phyloP scores from a whole-genome alignment of 805 yeast species.

The Barnettozyma wickerhamii region DNA sequence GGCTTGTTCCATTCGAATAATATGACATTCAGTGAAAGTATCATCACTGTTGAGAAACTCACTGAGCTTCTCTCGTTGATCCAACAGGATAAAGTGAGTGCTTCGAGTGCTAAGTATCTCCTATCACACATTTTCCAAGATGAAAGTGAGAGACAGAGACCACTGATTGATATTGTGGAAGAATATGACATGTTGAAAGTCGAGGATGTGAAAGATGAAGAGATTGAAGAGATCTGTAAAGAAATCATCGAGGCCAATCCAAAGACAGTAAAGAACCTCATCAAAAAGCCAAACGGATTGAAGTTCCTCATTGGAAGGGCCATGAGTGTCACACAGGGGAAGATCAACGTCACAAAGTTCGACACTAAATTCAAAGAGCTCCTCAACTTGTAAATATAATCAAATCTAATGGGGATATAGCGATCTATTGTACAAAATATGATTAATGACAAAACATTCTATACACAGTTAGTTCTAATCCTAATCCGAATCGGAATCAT shows the following conservation, averaged over 20 bases:
- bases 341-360: constrained; percentile 32
- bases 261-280: constrained; percentile 53
- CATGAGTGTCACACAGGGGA: constrained; percentile 75
- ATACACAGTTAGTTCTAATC: neutral
- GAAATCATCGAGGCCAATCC: constrained; percentile 38
- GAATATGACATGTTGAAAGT: constrained; percentile 46
- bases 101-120: constrained; percentile 62
- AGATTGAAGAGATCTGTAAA: constrained; percentile 28
- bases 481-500: constrained; percentile 21
- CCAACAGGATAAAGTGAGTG: constrained; percentile 43
- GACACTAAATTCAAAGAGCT: constrained; percentile 30
- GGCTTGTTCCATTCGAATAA: constrained; percentile 61
- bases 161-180: constrained; percentile 44
- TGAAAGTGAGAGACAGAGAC: constrained; percentile 31
- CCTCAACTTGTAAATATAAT: constrained; percentile 10
- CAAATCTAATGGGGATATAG: neutral
- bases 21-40: constrained; percentile 27
- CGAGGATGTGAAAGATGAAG: constrained; percentile 29
- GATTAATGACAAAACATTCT: neutral
- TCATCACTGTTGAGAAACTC: constrained; percentile 40
- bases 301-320: constrained; percentile 80
- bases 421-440: constrained; percentile 1
- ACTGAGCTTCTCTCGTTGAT: constrained; percentile 54
- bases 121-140: constrained; percentile 56
- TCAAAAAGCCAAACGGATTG: constrained; percentile 54